Base-by-base conservation (phyloP, 768 basidiomycete genomes). In the Phlebiopsis gigantea region DNA sequence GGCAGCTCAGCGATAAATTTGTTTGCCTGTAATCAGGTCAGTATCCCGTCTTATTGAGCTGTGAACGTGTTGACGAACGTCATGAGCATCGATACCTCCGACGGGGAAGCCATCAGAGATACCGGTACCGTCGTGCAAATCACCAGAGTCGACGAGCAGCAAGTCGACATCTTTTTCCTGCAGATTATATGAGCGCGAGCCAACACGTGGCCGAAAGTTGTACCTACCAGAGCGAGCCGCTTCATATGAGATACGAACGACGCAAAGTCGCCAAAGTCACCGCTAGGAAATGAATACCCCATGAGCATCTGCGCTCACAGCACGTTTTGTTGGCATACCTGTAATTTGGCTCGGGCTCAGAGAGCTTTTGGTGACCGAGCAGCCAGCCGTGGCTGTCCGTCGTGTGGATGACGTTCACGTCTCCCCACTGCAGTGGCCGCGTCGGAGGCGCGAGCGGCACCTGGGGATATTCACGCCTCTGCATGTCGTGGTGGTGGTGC, bases 241-340 rank as follows among this genome's bases (percentile, higher is more conserved):
- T 93, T 90, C 86, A 95, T 87, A 57, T 90, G 89, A 1, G 80
- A 63, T 14, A 91, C 86, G 62, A 95, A 97, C 17, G 88, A 90
- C 34, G 86, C 78, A 65, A 94, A 88, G 62, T 92, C 90, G n/a
- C 91, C 93, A 26, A 85, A 77, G 63, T 85, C 82, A 12, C 81
- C 84, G 57, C 79, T 75, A 22, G 29, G 1, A 4, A 2, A 7
- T 3, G 26, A 28, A 9, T 3, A 19, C 17, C 7, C 15, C 24
- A 5, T 19, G 31, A 14, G 7, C 28, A 7, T 2, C 19, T 6
- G 28, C 15, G 25, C 17, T 14, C 2, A 45, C 17, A 10, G 19
- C 46, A 54, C 17, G 24, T 14, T 10, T 29, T 49, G 17, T 12
- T 10, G 34, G 61, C 76, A 53, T 55, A 80, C 78, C 79, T 81